Conservation (phyloP, 148 eudicot genomes). For the Rhododendron simsii region DNA sequence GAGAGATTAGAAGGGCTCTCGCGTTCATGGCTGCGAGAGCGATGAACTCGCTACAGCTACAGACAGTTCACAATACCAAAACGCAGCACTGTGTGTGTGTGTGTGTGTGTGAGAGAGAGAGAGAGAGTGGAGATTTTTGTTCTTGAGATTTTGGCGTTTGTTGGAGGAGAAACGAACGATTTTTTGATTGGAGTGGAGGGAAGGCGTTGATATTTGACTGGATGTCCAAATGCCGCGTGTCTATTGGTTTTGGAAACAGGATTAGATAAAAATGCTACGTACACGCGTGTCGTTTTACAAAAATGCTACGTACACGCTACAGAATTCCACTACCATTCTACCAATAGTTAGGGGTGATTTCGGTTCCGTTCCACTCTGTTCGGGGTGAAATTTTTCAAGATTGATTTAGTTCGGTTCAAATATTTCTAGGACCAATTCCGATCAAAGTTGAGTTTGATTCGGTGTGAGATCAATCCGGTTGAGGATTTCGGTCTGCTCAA, state of each 20-base stretch:
- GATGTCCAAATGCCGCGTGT: slow-evolving; percentile 42
- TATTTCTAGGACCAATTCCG: too few species aligned
- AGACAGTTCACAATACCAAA: background rate
- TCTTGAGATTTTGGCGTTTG: background rate
- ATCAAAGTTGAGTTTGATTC: too few species aligned
- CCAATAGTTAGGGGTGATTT: too few species aligned
- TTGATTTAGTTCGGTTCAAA: too few species aligned
- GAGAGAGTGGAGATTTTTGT: slow-evolving; percentile 4
- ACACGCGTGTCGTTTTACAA: too few species aligned
- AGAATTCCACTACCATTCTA: too few species aligned
- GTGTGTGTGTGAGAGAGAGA: background rate
- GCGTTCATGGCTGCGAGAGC: slow-evolving; percentile 37
- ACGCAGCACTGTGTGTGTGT: background rate
- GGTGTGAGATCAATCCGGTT: too few species aligned
- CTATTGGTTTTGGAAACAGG: background rate
- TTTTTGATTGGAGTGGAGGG: slow-evolving; percentile 1
- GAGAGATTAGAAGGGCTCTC: slow-evolving; percentile 45
- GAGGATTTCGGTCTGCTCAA: too few species aligned
- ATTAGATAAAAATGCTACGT: background rate
- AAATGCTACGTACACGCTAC: too few species aligned
- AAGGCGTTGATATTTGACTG: slow-evolving; percentile 30
- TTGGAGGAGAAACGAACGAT: background rate
- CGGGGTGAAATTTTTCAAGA: too few species aligned
- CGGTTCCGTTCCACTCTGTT: too few species aligned
- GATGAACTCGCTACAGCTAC: background rate